Evolutionary conservation across 768 basidiomycete species (phyloP).

Genomic region (Obba rivulosa): DNA sequence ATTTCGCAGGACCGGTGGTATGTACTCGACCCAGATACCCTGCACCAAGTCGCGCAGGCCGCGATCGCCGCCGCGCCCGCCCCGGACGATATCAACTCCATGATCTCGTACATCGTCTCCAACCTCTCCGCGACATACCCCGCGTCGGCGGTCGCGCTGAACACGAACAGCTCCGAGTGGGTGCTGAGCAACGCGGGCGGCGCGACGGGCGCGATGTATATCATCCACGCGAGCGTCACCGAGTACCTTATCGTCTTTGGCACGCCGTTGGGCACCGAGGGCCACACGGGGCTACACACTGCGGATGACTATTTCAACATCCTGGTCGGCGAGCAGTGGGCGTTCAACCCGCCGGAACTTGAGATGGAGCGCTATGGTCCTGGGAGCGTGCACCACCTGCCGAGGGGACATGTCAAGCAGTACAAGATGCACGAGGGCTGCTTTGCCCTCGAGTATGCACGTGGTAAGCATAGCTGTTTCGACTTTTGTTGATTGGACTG

Average conservation of each 20-base stretch:
- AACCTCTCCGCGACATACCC: constrained; percentile 78
- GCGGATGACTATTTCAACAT: constrained; percentile 99
- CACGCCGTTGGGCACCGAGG: constrained; percentile 94
- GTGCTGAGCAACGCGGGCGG: constrained; percentile 97
- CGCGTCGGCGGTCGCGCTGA: constrained; percentile 46
- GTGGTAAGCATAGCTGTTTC: constrained; percentile 50
- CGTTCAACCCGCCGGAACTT: constrained; percentile 74
- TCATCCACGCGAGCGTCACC: constrained; percentile 94
- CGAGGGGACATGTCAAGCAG: constrained; percentile 83
- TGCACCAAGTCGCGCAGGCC: constrained; percentile 70
- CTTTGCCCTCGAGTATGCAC: constrained; percentile 92
- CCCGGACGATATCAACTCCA: constrained; percentile 59
- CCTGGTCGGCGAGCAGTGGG: constrained; percentile 91
- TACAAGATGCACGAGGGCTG: constrained; percentile 98
- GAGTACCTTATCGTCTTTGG: constrained; percentile 97
- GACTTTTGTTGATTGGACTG: not conserved
- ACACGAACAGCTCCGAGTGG: constrained; percentile 72
- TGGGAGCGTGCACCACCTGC: constrained; percentile 82
- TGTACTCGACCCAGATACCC: constrained; percentile 64
- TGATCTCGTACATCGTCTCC: constrained; percentile 77
- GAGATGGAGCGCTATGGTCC: constrained; percentile 82
- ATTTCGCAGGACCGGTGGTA: constrained; percentile 75
- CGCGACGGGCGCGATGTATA: constrained; percentile 97
- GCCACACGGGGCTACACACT: constrained; percentile 89
- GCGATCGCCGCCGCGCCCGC: constrained; percentile 55